Conservation (phyloP, 805 yeast species). For the Myxozyma monticola region DNA sequence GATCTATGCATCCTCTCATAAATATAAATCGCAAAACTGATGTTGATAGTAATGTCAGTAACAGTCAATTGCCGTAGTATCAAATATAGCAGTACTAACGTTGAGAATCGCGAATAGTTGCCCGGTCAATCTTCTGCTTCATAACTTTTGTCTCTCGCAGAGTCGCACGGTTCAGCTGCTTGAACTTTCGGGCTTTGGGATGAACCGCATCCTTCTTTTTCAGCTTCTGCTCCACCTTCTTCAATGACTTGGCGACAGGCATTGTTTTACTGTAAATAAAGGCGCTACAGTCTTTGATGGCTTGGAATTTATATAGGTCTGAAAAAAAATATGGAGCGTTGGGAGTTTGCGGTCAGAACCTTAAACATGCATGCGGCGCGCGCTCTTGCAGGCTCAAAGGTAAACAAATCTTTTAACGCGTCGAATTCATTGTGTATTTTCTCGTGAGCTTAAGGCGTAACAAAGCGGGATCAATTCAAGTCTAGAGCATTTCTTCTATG, state of each 20-base stretch:
- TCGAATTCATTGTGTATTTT: no score
- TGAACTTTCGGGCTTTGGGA: slow-evolving; percentile 86
- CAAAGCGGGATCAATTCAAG: no score
- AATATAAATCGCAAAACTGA: slow-evolving; percentile 54
- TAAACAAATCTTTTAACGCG: no score
- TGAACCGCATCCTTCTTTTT: slow-evolving; percentile 60
- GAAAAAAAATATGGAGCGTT: neutral
- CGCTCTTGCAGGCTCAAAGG: no score
- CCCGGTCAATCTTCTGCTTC: slow-evolving; percentile 53
- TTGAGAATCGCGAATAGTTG: slow-evolving; percentile 48
- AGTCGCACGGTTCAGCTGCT: slow-evolving; percentile 81
- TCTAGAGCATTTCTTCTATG: no score
- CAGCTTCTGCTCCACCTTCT: slow-evolving; percentile 63
- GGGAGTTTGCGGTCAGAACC: neutral
- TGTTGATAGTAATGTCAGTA: slow-evolving; percentile 2
- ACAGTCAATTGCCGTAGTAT: neutral
- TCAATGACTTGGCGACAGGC: slow-evolving; percentile 69
- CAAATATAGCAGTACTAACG: slow-evolving; percentile 23
- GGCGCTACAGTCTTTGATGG: neutral
- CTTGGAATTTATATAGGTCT: neutral
- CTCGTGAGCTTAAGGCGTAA: no score
- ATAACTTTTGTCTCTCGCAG: slow-evolving; percentile 73
- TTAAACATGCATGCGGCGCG: no score
- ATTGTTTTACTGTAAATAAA: no score
- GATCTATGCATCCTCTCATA: slow-evolving; percentile 57